Evolutionary conservation across 2,329 filamentous ascomycete species (phyloP).

Genomic region (Curvularia sp.): DNA sequence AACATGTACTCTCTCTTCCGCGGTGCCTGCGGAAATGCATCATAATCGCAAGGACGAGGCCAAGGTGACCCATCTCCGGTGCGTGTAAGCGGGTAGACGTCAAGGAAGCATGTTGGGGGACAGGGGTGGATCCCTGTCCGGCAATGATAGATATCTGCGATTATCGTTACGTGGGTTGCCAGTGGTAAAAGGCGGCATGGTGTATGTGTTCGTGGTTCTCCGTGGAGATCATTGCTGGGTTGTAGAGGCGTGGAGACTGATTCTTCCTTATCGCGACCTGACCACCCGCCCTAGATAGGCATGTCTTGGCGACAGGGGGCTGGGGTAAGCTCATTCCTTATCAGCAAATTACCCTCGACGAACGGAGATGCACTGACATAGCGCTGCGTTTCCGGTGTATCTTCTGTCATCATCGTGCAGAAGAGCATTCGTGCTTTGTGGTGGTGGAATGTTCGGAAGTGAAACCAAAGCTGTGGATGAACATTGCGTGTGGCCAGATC

Average conservation of each 20-base stretch:
- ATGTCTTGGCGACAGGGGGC: conserved; percentile 19
- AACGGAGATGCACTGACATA: conserved; percentile 25
- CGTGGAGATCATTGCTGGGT: conserved; percentile 33
- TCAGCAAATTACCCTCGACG: conserved; percentile 2
- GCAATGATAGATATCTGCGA: neutral
- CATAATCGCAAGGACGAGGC: neutral
- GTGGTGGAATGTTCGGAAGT: neutral
- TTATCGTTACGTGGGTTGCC: neutral
- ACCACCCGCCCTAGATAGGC: neutral
- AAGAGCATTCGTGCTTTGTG: neutral
- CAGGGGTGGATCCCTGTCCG: neutral
- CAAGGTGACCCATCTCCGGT: conserved; percentile 1
- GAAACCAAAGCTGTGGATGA: neutral
- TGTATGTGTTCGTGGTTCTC: conserved; percentile 22
- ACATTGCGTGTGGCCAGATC: too few relatives aligned
- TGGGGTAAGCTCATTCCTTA: conserved; percentile 11
- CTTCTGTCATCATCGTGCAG: neutral
- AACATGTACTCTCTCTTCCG: conserved; percentile 21
- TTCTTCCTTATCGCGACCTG: conserved; percentile 19
- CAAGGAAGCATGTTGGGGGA: neutral
- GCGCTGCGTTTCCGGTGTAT: conserved; percentile 16
- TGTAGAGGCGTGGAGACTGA: neutral
- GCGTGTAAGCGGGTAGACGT: neutral
- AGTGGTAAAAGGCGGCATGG: neutral
- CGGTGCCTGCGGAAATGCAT: conserved; percentile 32